Evolutionary conservation across 2,329 filamentous ascomycete genomes (phyloP), one percentile per base, ranked within the genome.

Genomic region (Aspergillus luchuensis): DNA sequence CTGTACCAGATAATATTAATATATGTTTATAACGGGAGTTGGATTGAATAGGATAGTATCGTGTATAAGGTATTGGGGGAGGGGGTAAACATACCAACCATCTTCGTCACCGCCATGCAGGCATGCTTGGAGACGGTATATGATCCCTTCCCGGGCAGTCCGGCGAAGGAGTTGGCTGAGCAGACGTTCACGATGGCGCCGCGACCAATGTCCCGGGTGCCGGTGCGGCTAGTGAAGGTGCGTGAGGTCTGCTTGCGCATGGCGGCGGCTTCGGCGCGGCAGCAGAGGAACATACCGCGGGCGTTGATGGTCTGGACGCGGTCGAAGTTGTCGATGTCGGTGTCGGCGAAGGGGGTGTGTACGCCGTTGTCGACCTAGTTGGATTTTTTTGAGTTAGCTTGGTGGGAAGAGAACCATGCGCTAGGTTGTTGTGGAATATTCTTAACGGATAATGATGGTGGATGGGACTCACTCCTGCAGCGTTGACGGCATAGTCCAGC

Each of bases 41-140:
- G 25, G 25, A 25, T 25, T 25, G 25, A 2, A 8, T 25, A 8
- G 25, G 7, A 25, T 25, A 25, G 25, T 25, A 25, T 25, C 7
- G 25, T 25, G n/a, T n/a, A n/a, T n/a, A n/a, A n/a, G n/a, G n/a
- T n/a, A n/a, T n/a, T n/a, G n/a, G n/a, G n/a, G n/a, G n/a, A 2
- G 25, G 25, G 25, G 25, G 7, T 11, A 28, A n/a, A 45, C 39
- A 36, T 45, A 47, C 51, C 57, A 11, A 33, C 38, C 57, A 56
- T 56, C 45, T 56, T 56, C 4, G 45, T 56, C 33, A 59, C 25
- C 1, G 19, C 57, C 21, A 56, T 56, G 28, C 30, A 36, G 8
- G 57, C 57, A 55, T 59, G 51, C 25, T 59, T 59, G 1, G 57
- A 59, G 7, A 56, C 28, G 4, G 51, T 56, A 50, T 59, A 59